Percentiles rank a stretch among this genome's conserved stretches.
phyloP scores from a whole-genome alignment of 306 rosid species.

The Vigna radiata region DNA sequence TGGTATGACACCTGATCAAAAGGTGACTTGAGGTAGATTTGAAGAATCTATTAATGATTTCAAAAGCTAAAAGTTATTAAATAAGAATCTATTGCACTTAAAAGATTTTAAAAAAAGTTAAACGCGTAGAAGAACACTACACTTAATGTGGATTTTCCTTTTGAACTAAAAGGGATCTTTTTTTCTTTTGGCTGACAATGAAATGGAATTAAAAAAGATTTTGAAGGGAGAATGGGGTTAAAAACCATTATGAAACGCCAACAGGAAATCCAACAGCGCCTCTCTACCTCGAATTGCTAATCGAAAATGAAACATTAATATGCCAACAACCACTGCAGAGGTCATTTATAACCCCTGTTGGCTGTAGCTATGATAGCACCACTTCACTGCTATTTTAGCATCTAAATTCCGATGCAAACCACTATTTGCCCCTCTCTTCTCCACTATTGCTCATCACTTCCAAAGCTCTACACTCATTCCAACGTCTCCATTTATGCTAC shows the following conservation, averaged over 20 bases:
- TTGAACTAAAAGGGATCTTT: not conserved
- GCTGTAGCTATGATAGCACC: conserved; percentile 44
- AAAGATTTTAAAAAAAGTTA: too few relatives aligned
- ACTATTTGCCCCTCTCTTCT: conserved; percentile 40
- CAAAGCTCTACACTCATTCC: not conserved
- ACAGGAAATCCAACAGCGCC: conserved; percentile 18
- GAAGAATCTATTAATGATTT: not conserved
- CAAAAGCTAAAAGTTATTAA: too few relatives aligned
- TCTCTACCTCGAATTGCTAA: conserved; percentile 44
- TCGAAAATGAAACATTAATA: conserved; percentile 43
- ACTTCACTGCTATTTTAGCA: conserved; percentile 38
- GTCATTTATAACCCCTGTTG: conserved; percentile 40
- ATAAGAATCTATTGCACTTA: too few relatives aligned
- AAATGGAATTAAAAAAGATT: not conserved
- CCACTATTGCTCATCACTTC: not conserved
- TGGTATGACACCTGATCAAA: too few relatives aligned
- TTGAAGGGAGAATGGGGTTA: not conserved
- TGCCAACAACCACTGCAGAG: conserved; percentile 46
- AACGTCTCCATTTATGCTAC: too few relatives aligned
- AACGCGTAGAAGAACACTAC: too few relatives aligned
- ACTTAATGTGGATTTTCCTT: too few relatives aligned
- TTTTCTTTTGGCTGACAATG: not conserved
- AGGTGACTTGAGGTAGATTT: not conserved
- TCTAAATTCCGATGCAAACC: conserved; percentile 24
- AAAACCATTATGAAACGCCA: conserved; percentile 20